Evolutionary conservation across 2,329 filamentous ascomycete species (phyloP).

Genomic region (Beauveria australis): DNA sequence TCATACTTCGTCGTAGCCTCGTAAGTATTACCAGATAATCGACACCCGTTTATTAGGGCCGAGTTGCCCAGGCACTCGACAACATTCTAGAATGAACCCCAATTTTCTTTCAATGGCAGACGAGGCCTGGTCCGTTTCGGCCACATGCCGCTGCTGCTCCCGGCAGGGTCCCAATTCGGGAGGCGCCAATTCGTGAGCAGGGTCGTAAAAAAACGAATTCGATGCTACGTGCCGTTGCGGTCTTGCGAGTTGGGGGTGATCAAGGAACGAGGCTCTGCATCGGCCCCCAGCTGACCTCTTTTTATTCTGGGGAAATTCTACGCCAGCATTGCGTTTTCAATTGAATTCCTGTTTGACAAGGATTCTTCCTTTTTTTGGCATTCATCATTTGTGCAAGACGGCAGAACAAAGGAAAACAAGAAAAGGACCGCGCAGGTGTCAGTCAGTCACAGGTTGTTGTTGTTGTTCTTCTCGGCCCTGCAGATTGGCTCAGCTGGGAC

Average conservation of each 20-base stretch:
- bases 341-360: too few relatives aligned
- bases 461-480: background rate
- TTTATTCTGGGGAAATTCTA: background rate
- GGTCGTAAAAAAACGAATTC: background rate
- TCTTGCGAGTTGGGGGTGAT: background rate
- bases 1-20: background rate
- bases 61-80: background rate
- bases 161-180: slow-evolving; percentile 4
- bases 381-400: background rate
- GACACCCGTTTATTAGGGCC: background rate
- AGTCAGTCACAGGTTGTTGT: background rate
- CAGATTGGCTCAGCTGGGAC: background rate
- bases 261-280: slow-evolving; percentile 2
- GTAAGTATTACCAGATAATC: background rate
- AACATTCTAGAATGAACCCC: background rate
- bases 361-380: background rate
- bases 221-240: slow-evolving; percentile 6
- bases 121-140: slow-evolving; percentile 3
- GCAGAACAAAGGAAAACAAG: background rate
- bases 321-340: background rate
- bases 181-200: slow-evolving; percentile 4
- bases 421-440: background rate
- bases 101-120: background rate
- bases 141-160: background rate
- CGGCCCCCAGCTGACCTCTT: slow-evolving; percentile 1